Percentiles rank a stretch among this genome's conserved stretches.
phyloP scores from a whole-genome alignment of 2,329 filamentous ascomycete genomes.

The Drechslerella dactyloides region DNA sequence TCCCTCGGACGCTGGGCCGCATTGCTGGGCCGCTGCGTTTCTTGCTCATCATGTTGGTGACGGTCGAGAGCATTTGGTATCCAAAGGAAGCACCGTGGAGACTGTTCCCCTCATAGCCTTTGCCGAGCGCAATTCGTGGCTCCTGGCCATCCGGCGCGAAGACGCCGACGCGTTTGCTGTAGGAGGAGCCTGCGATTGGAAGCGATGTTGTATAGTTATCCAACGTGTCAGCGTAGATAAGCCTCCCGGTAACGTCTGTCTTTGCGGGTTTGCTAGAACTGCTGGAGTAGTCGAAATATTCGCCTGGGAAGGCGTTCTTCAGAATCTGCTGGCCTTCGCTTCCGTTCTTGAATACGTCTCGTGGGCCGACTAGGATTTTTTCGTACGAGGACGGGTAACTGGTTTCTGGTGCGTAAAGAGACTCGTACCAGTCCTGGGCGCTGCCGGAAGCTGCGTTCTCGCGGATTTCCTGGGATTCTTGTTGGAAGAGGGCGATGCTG shows the following conservation, averaged over 20 bases:
- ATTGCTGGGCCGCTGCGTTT: constrained; percentile 20
- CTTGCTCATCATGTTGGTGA: constrained; percentile 28
- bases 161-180: constrained; percentile 20
- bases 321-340: constrained; percentile 19
- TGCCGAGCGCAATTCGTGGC: constrained; percentile 9
- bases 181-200: neutral
- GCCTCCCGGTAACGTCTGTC: neutral
- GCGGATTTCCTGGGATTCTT: constrained; percentile 1
- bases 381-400: neutral
- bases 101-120: neutral
- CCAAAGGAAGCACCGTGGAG: neutral
- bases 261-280: neutral
- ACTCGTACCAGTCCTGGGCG: constrained; percentile 7
- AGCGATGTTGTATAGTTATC: constrained; percentile 42
- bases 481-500: constrained; percentile 14
- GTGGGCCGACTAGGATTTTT: constrained; percentile 28
- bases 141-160: constrained; percentile 19
- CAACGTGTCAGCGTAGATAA: constrained; percentile 23
- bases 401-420: constrained; percentile 12
- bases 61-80: constrained; percentile 8
- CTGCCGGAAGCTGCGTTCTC: constrained; percentile 11
- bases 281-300: constrained; percentile 1
- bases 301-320: constrained; percentile 17
- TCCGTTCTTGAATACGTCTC: constrained; percentile 13
- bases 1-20: constrained; percentile 60